Evolutionary conservation across 768 basidiomycete genomes (phyloP), one percentile per base, ranked within the genome.

Genomic region (Daedaleopsis sinensis): DNA sequence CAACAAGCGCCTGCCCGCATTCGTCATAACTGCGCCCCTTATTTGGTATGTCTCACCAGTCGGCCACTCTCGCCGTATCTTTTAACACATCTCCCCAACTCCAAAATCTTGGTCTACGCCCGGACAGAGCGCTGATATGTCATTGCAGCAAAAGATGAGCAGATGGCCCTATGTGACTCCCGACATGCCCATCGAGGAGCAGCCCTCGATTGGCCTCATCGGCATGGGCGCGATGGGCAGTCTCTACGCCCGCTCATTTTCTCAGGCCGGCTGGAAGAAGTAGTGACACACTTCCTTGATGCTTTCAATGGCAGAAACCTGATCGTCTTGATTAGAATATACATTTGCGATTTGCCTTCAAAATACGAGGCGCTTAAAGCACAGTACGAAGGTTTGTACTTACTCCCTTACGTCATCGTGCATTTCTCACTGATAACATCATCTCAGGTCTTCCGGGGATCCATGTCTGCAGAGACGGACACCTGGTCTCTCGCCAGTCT

Each of bases 171-270:
- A 74, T 37, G 70, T 73, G 11, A 73, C 74, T 8, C 75, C 75
- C 19, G 69, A 71, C 11, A 67, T 73, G 10, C 80, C 82, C 6
- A 19, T 70, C 1, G 75, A 79, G 6, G 72, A 78, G 24, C 93
- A 94, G 66, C 92, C 93, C 7, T 81, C 83, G 0, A 91, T 98
- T 42, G 96, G 96, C 1, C 78, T 97, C 54, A 97, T 97, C 63
- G 96, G 96, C 2, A 97, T 98, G 95, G 96, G 96, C 0, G 92
- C 91, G 52, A 98, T 98, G 96, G 96, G 96, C 2, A 80, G 79
- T 70, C 94, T 98, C 94, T 98, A 98, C 72, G 94, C 94, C 0
- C 82, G 80, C 18, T 72, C 79, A n/a, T 79, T 99, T 24, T 84
- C 87, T 12, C 78, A 80, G 7, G 94, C 89, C 11, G 95, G 96